Evolutionary conservation across 768 basidiomycete genomes (phyloP).

Genomic region (Tricholomella constricta): DNA sequence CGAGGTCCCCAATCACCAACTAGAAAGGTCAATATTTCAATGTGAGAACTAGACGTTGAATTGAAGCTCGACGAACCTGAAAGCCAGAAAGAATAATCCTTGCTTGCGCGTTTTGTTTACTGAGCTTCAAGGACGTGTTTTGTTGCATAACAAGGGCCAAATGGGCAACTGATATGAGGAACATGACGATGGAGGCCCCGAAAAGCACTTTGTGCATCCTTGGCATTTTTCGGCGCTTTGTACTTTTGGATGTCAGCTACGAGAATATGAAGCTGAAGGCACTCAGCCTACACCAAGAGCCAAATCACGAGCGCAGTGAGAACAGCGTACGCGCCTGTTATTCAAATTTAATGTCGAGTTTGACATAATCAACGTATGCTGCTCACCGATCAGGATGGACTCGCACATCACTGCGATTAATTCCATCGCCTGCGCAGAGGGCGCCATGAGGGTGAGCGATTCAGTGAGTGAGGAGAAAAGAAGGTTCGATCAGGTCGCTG

Average conservation of each 20-base stretch:
- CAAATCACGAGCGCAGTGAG: slow-evolving; percentile 8
- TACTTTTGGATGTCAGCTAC: background rate
- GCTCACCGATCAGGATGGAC: slow-evolving; percentile 10
- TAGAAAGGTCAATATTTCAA: background rate
- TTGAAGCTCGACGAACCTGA: slow-evolving; percentile 3
- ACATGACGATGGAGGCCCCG: slow-evolving; percentile 14
- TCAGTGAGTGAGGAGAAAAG: too few relatives aligned
- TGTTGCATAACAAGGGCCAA: slow-evolving; percentile 9
- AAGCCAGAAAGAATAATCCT: slow-evolving; percentile 12
- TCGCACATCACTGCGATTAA: slow-evolving; percentile 9
- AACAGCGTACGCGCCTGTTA: slow-evolving; percentile 7
- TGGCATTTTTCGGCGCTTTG: slow-evolving; percentile 7
- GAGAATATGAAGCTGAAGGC: background rate
- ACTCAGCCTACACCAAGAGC: slow-evolving; percentile 6
- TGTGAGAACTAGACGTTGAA: background rate
- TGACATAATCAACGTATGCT: too few relatives aligned
- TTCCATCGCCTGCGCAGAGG: slow-evolving; percentile 4
- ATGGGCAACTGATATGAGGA: slow-evolving; percentile 10
- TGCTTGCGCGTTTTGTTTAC: background rate
- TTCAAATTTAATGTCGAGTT: background rate
- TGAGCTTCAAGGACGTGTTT: background rate
- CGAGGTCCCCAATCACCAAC: slow-evolving; percentile 17
- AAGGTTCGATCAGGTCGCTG: too few relatives aligned
- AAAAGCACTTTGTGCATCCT: slow-evolving; percentile 9
- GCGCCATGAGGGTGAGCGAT: slow-evolving; percentile 2